These are phyloP conservation scores for Phaeophleospora eucalypticola DNA, from an alignment of 2,329 filamentous ascomycete genomes.

Conservation along the genomic window DNA sequence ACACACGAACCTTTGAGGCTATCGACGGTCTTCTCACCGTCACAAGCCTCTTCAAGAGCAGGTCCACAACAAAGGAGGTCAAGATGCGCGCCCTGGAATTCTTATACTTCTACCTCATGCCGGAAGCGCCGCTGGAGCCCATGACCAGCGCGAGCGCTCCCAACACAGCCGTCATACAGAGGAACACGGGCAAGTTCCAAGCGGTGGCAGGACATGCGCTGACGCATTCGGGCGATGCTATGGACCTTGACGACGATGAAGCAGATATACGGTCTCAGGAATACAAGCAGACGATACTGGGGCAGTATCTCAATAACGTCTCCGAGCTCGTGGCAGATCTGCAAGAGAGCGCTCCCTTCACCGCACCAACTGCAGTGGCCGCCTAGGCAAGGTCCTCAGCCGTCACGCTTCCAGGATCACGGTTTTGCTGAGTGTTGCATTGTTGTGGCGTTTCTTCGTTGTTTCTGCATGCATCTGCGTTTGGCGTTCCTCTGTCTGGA, in stretches of 20 bases:
- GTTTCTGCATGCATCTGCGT: neutral
- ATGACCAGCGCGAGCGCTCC: conserved; percentile 22
- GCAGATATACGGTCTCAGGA: conserved; percentile 61
- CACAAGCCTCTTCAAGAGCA: conserved; percentile 87
- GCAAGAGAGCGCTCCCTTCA: conserved; percentile 69
- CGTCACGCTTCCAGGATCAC: too few relatives aligned
- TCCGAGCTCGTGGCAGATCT: conserved; percentile 78
- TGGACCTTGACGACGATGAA: conserved; percentile 34
- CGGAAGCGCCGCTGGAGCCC: conserved; percentile 58
- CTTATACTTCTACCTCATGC: conserved; percentile 97
- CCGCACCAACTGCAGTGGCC: neutral
- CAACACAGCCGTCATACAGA: conserved; percentile 26
- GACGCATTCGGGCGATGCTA: conserved; percentile 33
- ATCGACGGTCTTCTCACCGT: conserved; percentile 89
- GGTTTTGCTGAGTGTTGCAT: neutral
- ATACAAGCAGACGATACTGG: conserved; percentile 77
- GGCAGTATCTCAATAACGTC: conserved; percentile 73
- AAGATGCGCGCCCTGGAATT: conserved; percentile 97
- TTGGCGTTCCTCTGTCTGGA: neutral
- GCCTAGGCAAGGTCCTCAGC: neutral
- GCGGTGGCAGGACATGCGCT: conserved; percentile 23
- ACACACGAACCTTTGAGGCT: conserved; percentile 86
- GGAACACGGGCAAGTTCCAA: conserved; percentile 22
- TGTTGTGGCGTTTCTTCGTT: neutral
- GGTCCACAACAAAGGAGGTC: conserved; percentile 78